A percentile compares a stretch with the other conserved stretches of the same genome.
Evolutionary conservation across 306 rosid genomes (phyloP).

Genomic region (Echinosophora koreensis): DNA sequence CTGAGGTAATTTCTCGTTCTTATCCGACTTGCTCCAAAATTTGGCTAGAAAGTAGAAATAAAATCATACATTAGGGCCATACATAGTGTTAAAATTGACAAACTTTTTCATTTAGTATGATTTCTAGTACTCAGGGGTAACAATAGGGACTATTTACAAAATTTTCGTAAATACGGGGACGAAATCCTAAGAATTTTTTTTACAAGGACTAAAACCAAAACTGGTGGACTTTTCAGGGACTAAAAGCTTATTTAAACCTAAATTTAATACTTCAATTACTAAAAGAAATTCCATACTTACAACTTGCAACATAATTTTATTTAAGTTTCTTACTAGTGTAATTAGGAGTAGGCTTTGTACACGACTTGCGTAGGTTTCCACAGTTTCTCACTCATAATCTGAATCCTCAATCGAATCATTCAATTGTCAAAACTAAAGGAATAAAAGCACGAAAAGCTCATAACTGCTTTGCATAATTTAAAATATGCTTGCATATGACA

Average conservation of each 20-base stretch:
- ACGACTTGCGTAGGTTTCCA: slow-evolving; percentile 84
- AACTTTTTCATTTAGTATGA: too few species aligned
- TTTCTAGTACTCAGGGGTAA: too few species aligned
- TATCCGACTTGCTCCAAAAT: too few species aligned
- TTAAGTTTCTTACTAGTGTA: slow-evolving; percentile 69
- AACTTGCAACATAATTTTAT: slow-evolving; percentile 25
- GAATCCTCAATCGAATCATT: slow-evolving; percentile 57
- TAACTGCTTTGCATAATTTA: slow-evolving; percentile 49
- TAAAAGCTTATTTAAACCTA: too few species aligned
- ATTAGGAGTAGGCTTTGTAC: slow-evolving; percentile 65
- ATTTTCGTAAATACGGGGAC: too few species aligned
- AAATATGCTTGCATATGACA: slow-evolving; percentile 21
- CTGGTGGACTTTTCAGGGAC: slow-evolving; percentile 76
- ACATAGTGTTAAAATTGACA: too few species aligned
- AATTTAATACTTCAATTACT: slow-evolving; percentile 36
- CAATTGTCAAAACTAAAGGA: slow-evolving; percentile 66
- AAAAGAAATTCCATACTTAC: not conserved
- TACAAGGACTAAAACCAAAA: too few species aligned
- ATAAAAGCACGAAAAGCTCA: slow-evolving; percentile 60
- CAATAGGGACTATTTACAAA: not conserved
- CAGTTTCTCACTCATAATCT: too few species aligned
- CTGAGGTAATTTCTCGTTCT: too few species aligned
- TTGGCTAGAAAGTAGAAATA: too few species aligned
- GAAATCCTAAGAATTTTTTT: too few species aligned
- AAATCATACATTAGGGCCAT: too few species aligned